Conservation (phyloP, 75 land plant genomes). For the Picea glauca region DNA sequence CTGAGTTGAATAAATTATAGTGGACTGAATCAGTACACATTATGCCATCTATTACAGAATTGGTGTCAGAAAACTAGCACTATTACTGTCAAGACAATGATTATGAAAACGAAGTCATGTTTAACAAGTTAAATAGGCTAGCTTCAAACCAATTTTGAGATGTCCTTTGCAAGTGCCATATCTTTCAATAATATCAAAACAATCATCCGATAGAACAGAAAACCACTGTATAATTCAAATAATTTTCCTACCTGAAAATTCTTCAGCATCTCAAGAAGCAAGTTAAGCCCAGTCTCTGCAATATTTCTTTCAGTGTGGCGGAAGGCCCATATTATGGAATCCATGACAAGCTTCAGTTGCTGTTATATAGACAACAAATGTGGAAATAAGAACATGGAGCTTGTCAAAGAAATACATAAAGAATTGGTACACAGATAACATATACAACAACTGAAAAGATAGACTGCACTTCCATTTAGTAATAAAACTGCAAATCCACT, state of each 20-base stretch:
- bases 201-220: neutral
- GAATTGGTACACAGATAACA: neutral
- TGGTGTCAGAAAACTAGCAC: too few relatives aligned
- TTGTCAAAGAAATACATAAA: neutral
- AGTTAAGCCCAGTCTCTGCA: conserved; percentile 97
- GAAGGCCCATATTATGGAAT: conserved; percentile 89
- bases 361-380: conserved; percentile 18
- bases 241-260: conserved; percentile 74
- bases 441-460: neutral
- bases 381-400: neutral
- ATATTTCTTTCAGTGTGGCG: conserved; percentile 97
- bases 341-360: conserved; percentile 99
- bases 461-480: neutral
- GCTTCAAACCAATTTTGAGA: neutral
- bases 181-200: neutral
- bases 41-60: neutral
- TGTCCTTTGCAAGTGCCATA: neutral
- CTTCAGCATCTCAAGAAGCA: conserved; percentile 89
- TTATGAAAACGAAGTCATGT: too few relatives aligned
- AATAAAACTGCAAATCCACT: too few relatives aligned
- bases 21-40: neutral
- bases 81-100: too few relatives aligned
- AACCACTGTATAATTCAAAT: neutral
- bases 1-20: neutral
- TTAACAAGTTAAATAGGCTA: too few relatives aligned